Evolutionary conservation across 2,329 filamentous ascomycete species (phyloP).

Genomic region (Epichloe coenophiala): DNA sequence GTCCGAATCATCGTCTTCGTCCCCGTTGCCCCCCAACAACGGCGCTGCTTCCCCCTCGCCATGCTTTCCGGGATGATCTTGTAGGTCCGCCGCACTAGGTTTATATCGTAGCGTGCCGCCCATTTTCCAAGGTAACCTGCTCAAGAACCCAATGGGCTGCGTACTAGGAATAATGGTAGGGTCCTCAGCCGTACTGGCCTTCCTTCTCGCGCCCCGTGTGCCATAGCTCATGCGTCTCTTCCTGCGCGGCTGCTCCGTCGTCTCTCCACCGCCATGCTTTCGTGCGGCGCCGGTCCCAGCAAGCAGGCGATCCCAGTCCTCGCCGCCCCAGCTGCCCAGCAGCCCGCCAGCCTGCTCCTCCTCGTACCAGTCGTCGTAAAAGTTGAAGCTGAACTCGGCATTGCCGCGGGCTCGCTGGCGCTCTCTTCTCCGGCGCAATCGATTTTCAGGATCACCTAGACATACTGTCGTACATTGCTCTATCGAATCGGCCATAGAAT

Average conservation of each 20-base stretch:
- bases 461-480: conserved; percentile 62
- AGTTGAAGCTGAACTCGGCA: conserved; percentile 84
- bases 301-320: conserved; percentile 74
- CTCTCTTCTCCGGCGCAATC: conserved; percentile 53
- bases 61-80: conserved; percentile 60
- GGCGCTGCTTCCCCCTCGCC: conserved; percentile 51
- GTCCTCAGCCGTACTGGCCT: conserved; percentile 45
- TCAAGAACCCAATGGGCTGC: conserved; percentile 72
- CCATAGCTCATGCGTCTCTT: conserved; percentile 87
- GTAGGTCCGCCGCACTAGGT: conserved; percentile 79
- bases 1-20: conserved; percentile 16
- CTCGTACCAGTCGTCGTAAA: conserved; percentile 93
- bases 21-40: conserved; percentile 35
- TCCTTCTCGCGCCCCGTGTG: conserved; percentile 43
- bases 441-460: conserved; percentile 59
- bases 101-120: conserved; percentile 76
- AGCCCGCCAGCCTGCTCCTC: conserved; percentile 41
- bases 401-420: conserved; percentile 43
- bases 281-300: conserved; percentile 48
- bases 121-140: conserved; percentile 71
- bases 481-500: conserved; percentile 50
- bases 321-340: conserved; percentile 60
- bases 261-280: conserved; percentile 18
- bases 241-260: conserved; percentile 50
- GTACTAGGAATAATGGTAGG: conserved; percentile 84